These are phyloP conservation scores for Yamadazyma sp. DNA, from an alignment of 1,139 yeast genomes.

Conservation along the genomic window DNA sequence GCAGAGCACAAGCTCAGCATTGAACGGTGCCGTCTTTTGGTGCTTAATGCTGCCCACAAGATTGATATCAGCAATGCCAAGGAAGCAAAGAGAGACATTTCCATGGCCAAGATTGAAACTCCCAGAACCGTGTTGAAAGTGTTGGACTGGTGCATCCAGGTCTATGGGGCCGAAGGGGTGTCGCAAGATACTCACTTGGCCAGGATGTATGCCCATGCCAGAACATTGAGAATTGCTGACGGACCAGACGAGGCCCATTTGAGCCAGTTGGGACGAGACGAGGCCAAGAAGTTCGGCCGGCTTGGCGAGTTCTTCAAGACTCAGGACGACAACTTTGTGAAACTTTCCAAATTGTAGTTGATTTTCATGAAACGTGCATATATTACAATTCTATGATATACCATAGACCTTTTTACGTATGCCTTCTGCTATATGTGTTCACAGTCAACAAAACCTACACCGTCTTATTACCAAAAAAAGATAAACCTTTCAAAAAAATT, in stretches of 20 bases:
- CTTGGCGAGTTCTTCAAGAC: slow-evolving; percentile 36
- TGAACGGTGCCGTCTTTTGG: slow-evolving; percentile 57
- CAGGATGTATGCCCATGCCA: slow-evolving; percentile 51
- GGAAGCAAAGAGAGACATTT: slow-evolving; percentile 57
- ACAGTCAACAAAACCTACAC: too few relatives aligned
- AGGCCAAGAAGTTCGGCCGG: slow-evolving; percentile 32
- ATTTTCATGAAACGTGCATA: too few relatives aligned
- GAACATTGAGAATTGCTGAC: slow-evolving; percentile 70
- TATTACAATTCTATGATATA: too few relatives aligned
- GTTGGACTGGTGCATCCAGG: slow-evolving; percentile 68
- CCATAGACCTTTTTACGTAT: background rate
- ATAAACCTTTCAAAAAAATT: too few relatives aligned
- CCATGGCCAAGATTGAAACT: slow-evolving; percentile 69
- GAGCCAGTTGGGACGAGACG: slow-evolving; percentile 56
- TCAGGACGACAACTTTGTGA: slow-evolving; percentile 20
- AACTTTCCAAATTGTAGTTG: slow-evolving; percentile 17
- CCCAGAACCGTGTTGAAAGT: slow-evolving; percentile 57
- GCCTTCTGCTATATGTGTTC: background rate
- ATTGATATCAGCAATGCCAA: slow-evolving; percentile 61
- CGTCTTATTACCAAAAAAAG: background rate
- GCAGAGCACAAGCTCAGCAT: slow-evolving; percentile 63
- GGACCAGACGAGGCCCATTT: slow-evolving; percentile 78
- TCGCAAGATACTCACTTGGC: slow-evolving; percentile 66
- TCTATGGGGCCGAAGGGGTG: slow-evolving; percentile 71
- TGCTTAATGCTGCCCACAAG: slow-evolving; percentile 65